These are phyloP conservation scores for Aureoboletus auriporus DNA, from an alignment of 768 basidiomycete genomes.

Conservation along the genomic window DNA sequence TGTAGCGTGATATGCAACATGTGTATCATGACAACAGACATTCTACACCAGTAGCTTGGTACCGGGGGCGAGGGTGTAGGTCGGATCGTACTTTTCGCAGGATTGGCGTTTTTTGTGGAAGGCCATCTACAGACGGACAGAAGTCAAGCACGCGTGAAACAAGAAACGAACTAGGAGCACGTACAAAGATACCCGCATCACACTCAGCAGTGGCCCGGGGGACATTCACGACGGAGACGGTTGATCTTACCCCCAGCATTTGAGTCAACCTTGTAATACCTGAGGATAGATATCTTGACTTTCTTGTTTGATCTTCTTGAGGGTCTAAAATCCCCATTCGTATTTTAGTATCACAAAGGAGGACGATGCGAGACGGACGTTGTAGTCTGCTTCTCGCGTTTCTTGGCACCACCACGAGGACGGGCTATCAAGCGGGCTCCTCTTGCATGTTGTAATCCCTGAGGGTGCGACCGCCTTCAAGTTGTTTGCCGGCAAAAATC, in stretches of 20 bases:
- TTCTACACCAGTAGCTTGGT: conserved; percentile 71
- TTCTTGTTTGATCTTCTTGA: conserved; percentile 99
- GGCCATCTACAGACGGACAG: conserved; percentile 77
- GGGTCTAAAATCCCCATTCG: conserved; percentile 53
- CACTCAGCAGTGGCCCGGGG: conserved; percentile 74
- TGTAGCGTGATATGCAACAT: no score
- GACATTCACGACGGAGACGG: conserved; percentile 97
- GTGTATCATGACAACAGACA: not conserved
- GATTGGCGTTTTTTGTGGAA: conserved; percentile 98
- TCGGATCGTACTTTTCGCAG: conserved; percentile 92
- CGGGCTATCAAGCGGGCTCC: conserved; percentile 97
- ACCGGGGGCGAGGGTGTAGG: conserved; percentile 80
- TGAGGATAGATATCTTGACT: conserved; percentile 99
- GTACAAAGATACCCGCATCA: conserved; percentile 81
- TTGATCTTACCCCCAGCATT: conserved; percentile 99
- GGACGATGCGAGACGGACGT: conserved; percentile 45
- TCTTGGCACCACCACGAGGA: conserved; percentile 98
- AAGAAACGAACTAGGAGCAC: conserved; percentile 23
- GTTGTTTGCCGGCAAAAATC: no score
- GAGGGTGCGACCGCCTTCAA: conserved; percentile 97
- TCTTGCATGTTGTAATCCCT: conserved; percentile 98
- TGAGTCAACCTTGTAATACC: conserved; percentile 99
- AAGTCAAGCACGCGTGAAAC: conserved; percentile 4
- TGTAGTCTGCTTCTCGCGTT: conserved; percentile 99
- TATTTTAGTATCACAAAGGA: conserved; percentile 1